Base-by-base conservation (phyloP, 805 yeast genomes). In the Cyberlindnera galapagoensis region DNA sequence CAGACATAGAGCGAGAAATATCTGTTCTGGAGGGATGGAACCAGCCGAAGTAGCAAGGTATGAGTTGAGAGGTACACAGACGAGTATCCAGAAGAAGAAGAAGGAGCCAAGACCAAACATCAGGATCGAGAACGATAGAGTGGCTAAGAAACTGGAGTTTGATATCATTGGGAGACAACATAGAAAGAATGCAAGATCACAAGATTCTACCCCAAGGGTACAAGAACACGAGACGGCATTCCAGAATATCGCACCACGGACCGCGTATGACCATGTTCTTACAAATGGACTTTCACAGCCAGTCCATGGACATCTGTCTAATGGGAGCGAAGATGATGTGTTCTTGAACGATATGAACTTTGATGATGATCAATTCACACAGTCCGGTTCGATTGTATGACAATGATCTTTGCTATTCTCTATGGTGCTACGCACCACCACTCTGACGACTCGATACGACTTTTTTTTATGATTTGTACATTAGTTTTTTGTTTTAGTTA, bases 1-100 rank as follows among this genome's bases (percentile, higher is more conserved):
- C 44, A 71, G 90, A 40, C 98, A 90, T 52, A 65, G 85, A 43
- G 65, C 74, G 28, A 69, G 95, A 44, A 75, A 76, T 60, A 85
- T 86, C 24, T 88, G 97, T 51, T 47, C 60, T n/a, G 95, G 94
- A 14, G 94, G 90, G 3, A 55, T 75, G 9, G 34, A 37, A 15
- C 34, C 47, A 10, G 30, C 27, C 2, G 42, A 36, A 19, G 38
- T 37, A 3, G 39, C 36, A 1, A 12, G 36, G 13, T 18, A 26
- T 16, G 39, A 36, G 35, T 20, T 36, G 6, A 30, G 42, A 7
- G 34, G 30, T 13, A 37, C 30, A 2, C 35, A 42, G 12, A 26
- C 40, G 6, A 38, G 43, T 28, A 32, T 40, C 8, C 36, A 28
- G 17, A 45, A 37, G 39, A 39, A 33, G 37, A 35, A 22, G 23